A percentile compares a stretch with the other conserved stretches of the same genome.
Conservation (phyloP, 169 alveolate genomes). For the Eimeria sp. region DNA sequence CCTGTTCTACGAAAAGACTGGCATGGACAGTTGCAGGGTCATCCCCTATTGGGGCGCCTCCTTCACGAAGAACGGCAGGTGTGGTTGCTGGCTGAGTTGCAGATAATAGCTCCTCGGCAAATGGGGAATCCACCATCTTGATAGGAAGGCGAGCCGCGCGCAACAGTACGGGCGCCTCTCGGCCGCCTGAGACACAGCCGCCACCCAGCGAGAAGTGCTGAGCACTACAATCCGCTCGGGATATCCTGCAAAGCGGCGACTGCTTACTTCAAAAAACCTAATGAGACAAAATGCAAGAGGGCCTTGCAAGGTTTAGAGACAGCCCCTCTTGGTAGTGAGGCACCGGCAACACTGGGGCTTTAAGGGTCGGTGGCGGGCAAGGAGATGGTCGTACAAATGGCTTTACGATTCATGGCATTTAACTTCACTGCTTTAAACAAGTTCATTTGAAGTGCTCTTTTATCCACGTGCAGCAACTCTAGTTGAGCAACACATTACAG, state of each 20-base stretch:
- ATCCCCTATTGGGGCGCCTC: background rate
- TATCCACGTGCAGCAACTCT: background rate
- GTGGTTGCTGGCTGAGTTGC: conserved; percentile 51
- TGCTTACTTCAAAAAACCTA: background rate
- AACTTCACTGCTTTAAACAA: background rate
- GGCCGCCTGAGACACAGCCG: conserved; percentile 26
- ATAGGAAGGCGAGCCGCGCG: conserved; percentile 10
- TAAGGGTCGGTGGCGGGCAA: conserved; percentile 21
- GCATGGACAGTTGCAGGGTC: background rate
- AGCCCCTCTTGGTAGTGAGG: background rate
- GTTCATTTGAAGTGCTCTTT: background rate
- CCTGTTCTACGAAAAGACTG: background rate
- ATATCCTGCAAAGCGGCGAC: background rate
- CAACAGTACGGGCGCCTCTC: conserved; percentile 14
- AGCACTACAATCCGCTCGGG: conserved; percentile 21
- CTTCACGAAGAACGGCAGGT: background rate
- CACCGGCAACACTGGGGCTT: conserved; percentile 25
- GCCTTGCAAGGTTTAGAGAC: background rate
- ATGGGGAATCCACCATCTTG: conserved; percentile 40
- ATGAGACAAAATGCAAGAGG: background rate
- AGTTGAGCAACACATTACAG: background rate
- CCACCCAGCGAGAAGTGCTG: conserved; percentile 14
- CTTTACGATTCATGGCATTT: background rate
- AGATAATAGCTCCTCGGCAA: conserved; percentile 4
- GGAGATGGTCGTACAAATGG: background rate